These are phyloP conservation scores for Aspergillus melleus DNA, from an alignment of 2,329 filamentous ascomycete species.

Conservation along the genomic window DNA sequence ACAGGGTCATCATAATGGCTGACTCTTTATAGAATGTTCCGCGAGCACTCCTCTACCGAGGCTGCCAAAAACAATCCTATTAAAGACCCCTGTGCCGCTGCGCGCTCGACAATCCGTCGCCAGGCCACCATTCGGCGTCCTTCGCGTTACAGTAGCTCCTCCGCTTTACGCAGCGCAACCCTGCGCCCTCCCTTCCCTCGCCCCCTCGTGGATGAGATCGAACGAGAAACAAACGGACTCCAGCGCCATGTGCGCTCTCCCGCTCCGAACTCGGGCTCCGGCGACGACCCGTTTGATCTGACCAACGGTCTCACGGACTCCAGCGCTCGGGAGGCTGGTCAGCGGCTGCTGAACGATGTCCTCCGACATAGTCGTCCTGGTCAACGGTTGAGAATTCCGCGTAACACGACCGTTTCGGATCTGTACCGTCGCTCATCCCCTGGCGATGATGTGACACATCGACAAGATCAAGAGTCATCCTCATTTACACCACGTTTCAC, in stretches of 20 bases:
- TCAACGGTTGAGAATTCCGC: slow-evolving; percentile 37
- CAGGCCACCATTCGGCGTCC: slow-evolving; percentile 40
- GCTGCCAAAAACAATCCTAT: slow-evolving; percentile 41
- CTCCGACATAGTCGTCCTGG: slow-evolving; percentile 35
- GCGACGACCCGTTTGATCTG: slow-evolving; percentile 33
- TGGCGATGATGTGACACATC: slow-evolving; percentile 17
- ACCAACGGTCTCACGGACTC: slow-evolving; percentile 20
- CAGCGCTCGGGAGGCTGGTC: slow-evolving; percentile 35
- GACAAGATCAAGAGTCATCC: slow-evolving; percentile 19
- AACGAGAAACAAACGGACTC: slow-evolving; percentile 27
- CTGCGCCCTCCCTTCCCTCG: slow-evolving; percentile 32
- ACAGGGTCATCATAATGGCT: slow-evolving; percentile 18
- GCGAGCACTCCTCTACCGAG: slow-evolving; percentile 52
- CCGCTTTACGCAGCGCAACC: slow-evolving; percentile 29
- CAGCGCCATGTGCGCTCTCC: slow-evolving; percentile 27
- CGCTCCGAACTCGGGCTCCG: slow-evolving; percentile 24
- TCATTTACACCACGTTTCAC: slow-evolving; percentile 47
- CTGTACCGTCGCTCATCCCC: slow-evolving; percentile 23
- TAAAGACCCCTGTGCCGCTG: slow-evolving; percentile 55
- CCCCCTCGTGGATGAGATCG: slow-evolving; percentile 31
- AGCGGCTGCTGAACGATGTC: slow-evolving; percentile 35
- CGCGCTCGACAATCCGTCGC: slow-evolving; percentile 61
- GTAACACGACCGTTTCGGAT: slow-evolving; percentile 34
- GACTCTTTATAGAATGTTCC: slow-evolving; percentile 52
- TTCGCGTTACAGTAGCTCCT: slow-evolving; percentile 24